Evolutionary conservation across 306 rosid species (phyloP).

Genomic region (Fragaria ananassa): DNA sequence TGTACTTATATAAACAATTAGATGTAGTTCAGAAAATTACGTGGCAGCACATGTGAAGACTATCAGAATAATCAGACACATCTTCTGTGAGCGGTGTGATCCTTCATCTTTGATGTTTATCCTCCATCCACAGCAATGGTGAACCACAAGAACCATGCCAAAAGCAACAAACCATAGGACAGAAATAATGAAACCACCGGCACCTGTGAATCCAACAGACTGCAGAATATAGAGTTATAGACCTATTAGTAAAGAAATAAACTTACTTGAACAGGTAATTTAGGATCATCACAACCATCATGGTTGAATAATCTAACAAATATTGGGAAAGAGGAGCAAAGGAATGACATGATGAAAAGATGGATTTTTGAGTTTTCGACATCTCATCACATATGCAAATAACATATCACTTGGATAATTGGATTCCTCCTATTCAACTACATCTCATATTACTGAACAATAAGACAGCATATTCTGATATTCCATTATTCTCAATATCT

Average conservation of each 20-base stretch:
- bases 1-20: background rate
- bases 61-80: slow-evolving; percentile 68
- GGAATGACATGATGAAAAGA: background rate
- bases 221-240: slow-evolving; percentile 27
- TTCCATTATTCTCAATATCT: background rate
- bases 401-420: background rate
- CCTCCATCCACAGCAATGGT: slow-evolving; percentile 87
- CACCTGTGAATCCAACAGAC: slow-evolving; percentile 98
- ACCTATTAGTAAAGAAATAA: background rate
- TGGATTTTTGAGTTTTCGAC: background rate
- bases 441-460: background rate
- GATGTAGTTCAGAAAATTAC: slow-evolving; percentile 47
- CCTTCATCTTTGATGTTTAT: slow-evolving; percentile 59
- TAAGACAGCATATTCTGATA: background rate
- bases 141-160: slow-evolving; percentile 66
- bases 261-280: background rate
- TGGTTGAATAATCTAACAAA: background rate
- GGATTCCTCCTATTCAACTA: slow-evolving; percentile 1
- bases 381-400: background rate
- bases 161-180: slow-evolving; percentile 78
- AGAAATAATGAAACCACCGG: slow-evolving; percentile 76
- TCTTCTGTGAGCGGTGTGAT: slow-evolving; percentile 62
- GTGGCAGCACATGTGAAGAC: slow-evolving; percentile 70
- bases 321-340: background rate
- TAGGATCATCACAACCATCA: background rate